These are phyloP conservation scores for Colletotrichum chlorophyti DNA, from an alignment of 2,329 filamentous ascomycete genomes.

Conservation along the genomic window DNA sequence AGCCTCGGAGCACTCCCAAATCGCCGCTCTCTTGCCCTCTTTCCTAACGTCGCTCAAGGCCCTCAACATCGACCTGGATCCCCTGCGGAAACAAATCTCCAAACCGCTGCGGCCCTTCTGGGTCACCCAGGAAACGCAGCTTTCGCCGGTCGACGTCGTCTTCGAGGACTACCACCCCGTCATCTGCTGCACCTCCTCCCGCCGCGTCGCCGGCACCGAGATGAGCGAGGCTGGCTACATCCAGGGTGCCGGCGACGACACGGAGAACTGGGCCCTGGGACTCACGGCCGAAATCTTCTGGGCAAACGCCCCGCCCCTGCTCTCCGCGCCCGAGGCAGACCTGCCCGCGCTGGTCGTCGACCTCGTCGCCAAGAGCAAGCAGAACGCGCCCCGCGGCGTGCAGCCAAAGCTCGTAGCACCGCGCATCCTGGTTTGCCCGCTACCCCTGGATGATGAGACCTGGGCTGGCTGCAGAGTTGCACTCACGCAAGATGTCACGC, in stretches of 20 bases:
- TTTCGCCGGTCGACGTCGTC: constrained; percentile 45
- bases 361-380: constrained; percentile 45
- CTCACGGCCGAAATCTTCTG: constrained; percentile 84
- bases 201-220: constrained; percentile 72
- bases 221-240: constrained; percentile 74
- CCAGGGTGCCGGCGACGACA: constrained; percentile 94
- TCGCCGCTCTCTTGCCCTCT: constrained; percentile 63
- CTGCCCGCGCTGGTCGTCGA: constrained; percentile 55
- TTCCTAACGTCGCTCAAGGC: constrained; percentile 59
- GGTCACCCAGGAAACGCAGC: constrained; percentile 74
- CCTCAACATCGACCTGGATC: constrained; percentile 65
- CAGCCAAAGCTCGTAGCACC: constrained; percentile 41
- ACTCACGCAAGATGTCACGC: constrained; percentile 50
- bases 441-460: constrained; percentile 34
- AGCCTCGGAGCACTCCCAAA: constrained; percentile 80
- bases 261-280: constrained; percentile 88
- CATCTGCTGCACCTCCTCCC: constrained; percentile 85
- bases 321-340: constrained; percentile 71
- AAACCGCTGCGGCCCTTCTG: constrained; percentile 82
- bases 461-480: constrained; percentile 46
- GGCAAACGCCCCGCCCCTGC: constrained; percentile 66
- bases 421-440: constrained; percentile 43
- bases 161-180: constrained; percentile 72
- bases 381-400: not conserved
- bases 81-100: constrained; percentile 61